Conservation (phyloP, 2,329 filamentous ascomycete species). For the Alternaria arborescens region DNA sequence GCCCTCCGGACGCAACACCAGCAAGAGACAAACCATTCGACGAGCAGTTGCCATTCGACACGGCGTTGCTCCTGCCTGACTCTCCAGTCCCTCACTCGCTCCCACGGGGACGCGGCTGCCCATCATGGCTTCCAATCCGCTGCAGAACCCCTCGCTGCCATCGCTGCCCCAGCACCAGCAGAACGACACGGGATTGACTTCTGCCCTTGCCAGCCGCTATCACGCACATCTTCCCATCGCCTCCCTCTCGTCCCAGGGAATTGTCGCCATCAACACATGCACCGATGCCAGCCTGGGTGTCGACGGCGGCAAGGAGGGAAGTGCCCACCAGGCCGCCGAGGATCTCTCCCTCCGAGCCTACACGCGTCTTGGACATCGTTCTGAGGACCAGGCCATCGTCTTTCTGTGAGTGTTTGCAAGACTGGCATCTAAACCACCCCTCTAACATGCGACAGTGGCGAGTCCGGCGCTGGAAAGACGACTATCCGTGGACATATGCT, state of each 20-base stretch:
- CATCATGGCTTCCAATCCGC: constrained; percentile 67
- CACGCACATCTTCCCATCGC: constrained; percentile 91
- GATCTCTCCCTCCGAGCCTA: constrained; percentile 89
- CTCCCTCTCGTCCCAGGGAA: constrained; percentile 85
- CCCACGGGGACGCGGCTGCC: constrained; percentile 51
- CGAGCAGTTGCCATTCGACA: constrained; percentile 16
- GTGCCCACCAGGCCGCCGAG: constrained; percentile 90
- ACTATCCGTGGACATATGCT: constrained; percentile 90
- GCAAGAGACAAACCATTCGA: constrained; percentile 17
- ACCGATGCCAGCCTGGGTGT: constrained; percentile 86
- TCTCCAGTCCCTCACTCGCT: constrained; percentile 41
- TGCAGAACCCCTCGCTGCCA: constrained; percentile 80
- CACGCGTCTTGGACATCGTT: constrained; percentile 82
- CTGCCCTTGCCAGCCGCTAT: constrained; percentile 86
- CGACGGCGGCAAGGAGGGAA: constrained; percentile 90
- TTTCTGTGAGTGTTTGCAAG: constrained; percentile 76
- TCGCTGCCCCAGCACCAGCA: constrained; percentile 85
- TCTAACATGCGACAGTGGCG: constrained; percentile 68
- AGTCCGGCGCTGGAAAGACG: constrained; percentile 95
- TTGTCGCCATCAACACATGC: constrained; percentile 94
- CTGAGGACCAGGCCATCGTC: constrained; percentile 90
- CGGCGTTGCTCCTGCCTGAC: constrained; percentile 28
- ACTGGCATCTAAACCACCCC: neutral
- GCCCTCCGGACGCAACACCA: constrained; percentile 13
- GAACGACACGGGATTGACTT: constrained; percentile 79